Percentiles rank a stretch among this genome's conserved stretches.
Evolutionary conservation across 1,284 basidiomycete species (phyloP).

Genomic region (Coniferiporia weirii): DNA sequence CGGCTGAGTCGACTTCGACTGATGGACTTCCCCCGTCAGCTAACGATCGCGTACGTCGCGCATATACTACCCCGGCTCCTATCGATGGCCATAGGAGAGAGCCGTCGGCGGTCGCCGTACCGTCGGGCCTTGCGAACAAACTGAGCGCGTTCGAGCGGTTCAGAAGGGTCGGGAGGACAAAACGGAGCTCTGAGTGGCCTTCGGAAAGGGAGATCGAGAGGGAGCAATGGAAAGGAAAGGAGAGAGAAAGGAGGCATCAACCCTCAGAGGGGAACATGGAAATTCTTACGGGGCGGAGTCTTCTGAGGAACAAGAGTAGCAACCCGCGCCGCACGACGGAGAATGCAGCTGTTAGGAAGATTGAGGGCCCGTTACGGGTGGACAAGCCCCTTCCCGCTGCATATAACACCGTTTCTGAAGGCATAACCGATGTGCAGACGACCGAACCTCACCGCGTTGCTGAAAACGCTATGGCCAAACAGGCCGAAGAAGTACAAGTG

Average conservation of each 20-base stretch:
- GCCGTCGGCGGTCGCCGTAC: background rate
- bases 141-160: conserved; percentile 33
- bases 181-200: background rate
- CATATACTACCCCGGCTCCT: background rate
- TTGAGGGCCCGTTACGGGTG: no score
- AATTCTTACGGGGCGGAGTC: conserved; percentile 10
- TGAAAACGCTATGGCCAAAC: background rate
- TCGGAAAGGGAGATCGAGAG: background rate
- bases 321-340: background rate
- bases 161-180: conserved; percentile 26
- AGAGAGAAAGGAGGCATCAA: conserved; percentile 20
- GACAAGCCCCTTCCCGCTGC: no score
- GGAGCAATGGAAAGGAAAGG: background rate
- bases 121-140: conserved; percentile 29
- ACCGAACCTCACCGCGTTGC: background rate
- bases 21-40: background rate
- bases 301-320: conserved; percentile 7
- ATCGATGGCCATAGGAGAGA: background rate
- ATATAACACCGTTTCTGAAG: background rate
- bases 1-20: background rate
- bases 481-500: background rate
- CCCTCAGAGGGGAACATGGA: conserved; percentile 23
- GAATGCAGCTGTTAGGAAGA: background rate
- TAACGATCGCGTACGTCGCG: background rate
- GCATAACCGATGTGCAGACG: background rate